phyloP scores from a whole-genome alignment of 2,329 filamentous ascomycete genomes.

The Pezicula neosporulosa region DNA sequence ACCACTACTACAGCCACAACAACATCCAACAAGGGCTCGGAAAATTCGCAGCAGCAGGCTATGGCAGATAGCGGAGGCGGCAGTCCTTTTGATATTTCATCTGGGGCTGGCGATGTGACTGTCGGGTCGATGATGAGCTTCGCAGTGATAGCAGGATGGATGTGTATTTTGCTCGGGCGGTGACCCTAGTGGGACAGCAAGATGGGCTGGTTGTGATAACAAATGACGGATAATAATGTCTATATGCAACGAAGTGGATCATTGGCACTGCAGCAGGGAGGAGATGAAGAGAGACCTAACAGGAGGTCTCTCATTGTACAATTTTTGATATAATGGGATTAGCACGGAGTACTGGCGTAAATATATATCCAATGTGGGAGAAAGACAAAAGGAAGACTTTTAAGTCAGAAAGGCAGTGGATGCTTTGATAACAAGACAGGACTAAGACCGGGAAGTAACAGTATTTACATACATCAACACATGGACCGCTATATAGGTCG shows the following conservation, averaged over 20 bases:
- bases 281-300: too few species aligned
- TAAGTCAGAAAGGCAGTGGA: too few species aligned
- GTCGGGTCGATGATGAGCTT: neutral
- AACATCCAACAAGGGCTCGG: neutral
- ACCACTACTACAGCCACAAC: neutral
- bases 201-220: neutral
- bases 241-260: neutral
- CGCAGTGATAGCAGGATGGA: neutral
- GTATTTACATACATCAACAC: too few species aligned
- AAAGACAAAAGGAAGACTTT: too few species aligned
- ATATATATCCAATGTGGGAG: too few species aligned
- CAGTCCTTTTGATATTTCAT: conserved; percentile 8
- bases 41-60: conserved; percentile 1
- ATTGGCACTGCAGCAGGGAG: too few species aligned
- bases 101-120: conserved; percentile 1
- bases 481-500: too few species aligned
- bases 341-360: too few species aligned
- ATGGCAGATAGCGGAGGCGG: conserved; percentile 4
- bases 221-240: neutral
- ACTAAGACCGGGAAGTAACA: too few species aligned
- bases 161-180: neutral
- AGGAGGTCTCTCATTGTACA: too few species aligned
- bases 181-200: neutral
- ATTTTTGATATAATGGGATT: too few species aligned
- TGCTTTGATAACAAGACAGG: too few species aligned